Conservation (phyloP, 495 filamentous ascomycete genomes). For the Penicillium pancosmium region DNA sequence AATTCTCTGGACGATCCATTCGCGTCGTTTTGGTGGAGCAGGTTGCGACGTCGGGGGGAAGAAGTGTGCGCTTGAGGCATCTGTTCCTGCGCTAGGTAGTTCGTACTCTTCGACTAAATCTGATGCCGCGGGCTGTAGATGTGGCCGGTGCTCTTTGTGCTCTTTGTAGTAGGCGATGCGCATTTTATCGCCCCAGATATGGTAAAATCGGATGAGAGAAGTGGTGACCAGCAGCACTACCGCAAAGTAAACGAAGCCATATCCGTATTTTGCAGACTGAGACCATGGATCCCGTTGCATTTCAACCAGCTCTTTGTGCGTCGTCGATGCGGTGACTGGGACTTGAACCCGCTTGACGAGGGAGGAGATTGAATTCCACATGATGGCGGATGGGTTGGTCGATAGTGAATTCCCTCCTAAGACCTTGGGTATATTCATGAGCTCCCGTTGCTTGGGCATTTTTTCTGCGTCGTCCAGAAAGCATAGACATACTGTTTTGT, state of each 20-base stretch:
- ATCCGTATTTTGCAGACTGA: conserved; percentile 81
- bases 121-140: conserved; percentile 53
- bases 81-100: conserved; percentile 68
- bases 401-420: background rate
- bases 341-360: conserved; percentile 77
- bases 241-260: conserved; percentile 86
- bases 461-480: background rate
- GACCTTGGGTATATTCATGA: background rate
- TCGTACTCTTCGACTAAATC: conserved; percentile 65
- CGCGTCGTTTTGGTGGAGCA: conserved; percentile 52
- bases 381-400: conserved; percentile 6
- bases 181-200: conserved; percentile 87
- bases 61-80: conserved; percentile 67
- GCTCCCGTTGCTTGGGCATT: background rate
- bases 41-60: conserved; percentile 62
- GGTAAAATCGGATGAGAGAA: conserved; percentile 69
- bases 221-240: conserved; percentile 68
- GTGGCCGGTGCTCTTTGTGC: conserved; percentile 70
- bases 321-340: conserved; percentile 67
- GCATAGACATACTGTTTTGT: conserved; percentile 7
- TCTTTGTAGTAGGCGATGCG: conserved; percentile 82
- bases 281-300: conserved; percentile 77
- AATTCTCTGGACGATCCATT: conserved; percentile 70
- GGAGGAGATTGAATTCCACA: conserved; percentile 26
- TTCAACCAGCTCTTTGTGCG: conserved; percentile 70